These are phyloP conservation scores for Acanthamoeba lenticulata DNA, from an alignment of 208 protist genomes.

Conservation along the genomic window DNA sequence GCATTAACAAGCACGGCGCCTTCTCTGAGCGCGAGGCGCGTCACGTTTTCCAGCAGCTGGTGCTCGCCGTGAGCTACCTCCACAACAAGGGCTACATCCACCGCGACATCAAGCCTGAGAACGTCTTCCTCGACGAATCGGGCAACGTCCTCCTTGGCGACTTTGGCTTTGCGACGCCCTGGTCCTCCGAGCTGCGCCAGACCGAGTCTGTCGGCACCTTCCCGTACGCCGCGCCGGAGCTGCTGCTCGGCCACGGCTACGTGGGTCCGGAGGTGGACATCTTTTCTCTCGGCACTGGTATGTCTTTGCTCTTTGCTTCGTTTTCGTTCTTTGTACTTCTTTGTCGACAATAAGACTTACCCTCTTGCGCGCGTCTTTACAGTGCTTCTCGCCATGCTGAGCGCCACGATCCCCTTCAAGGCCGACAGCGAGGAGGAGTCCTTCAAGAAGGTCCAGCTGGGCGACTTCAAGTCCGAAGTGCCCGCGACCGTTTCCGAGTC, in stretches of 20 bases:
- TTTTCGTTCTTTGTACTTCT: not conserved
- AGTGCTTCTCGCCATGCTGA: constrained; percentile 3
- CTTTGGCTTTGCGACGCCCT: constrained; percentile 27
- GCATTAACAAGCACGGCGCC: not conserved
- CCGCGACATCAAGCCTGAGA: constrained; percentile 61
- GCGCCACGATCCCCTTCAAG: constrained; percentile 46
- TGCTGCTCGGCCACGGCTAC: constrained; percentile 33
- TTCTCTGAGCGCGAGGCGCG: constrained; percentile 55
- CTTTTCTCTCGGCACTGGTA: constrained; percentile 16
- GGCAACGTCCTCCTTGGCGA: constrained; percentile 24
- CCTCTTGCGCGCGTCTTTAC: not conserved
- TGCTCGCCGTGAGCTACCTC: constrained; percentile 26
- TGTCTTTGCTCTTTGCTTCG: not conserved
- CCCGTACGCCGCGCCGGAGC: constrained; percentile 43
- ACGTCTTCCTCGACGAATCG: constrained; percentile 23
- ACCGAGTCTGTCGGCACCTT: constrained; percentile 45
- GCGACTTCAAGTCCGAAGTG: constrained; percentile 44
- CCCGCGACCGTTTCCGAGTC: not conserved
- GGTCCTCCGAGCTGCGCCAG: not conserved
- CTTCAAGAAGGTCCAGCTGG: constrained; percentile 45
- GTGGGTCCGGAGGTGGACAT: constrained; percentile 19
- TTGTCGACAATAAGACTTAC: no score
- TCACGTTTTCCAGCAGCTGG: constrained; percentile 13
- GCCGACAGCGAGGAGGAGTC: constrained; percentile 53
- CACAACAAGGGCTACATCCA: constrained; percentile 42